Evolutionary conservation across 805 yeast genomes (phyloP).

Genomic region (Zygoascus biomembranicola): DNA sequence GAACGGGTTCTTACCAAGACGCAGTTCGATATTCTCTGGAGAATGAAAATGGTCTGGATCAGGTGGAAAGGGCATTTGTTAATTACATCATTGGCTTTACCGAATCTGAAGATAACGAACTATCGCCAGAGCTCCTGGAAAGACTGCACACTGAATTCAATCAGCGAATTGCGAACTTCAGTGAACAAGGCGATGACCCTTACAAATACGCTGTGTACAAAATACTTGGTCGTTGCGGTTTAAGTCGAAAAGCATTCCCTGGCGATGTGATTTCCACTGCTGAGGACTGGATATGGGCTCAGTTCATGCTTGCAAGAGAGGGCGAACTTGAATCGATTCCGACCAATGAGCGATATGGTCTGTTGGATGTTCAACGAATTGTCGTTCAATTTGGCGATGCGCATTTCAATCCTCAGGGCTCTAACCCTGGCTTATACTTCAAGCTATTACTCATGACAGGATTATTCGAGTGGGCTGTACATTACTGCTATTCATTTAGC

Average conservation of each 20-base stretch:
- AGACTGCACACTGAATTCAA: slow-evolving; percentile 73
- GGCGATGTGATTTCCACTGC: slow-evolving; percentile 60
- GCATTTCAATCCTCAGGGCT: slow-evolving; percentile 53
- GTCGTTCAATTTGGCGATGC: slow-evolving; percentile 65
- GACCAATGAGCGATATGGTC: slow-evolving; percentile 60
- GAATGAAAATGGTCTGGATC: slow-evolving; percentile 66
- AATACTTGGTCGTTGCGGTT: slow-evolving; percentile 85
- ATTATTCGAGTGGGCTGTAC: slow-evolving; percentile 70
- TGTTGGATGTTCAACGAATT: slow-evolving; percentile 65
- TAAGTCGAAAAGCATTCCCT: slow-evolving; percentile 54
- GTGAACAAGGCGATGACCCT: slow-evolving; percentile 65
- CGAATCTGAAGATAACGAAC: slow-evolving; percentile 41
- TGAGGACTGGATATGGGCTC: slow-evolving; percentile 97
- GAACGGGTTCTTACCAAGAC: slow-evolving; percentile 76
- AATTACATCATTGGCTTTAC: slow-evolving; percentile 66
- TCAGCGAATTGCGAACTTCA: slow-evolving; percentile 62
- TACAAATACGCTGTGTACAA: slow-evolving; percentile 86
- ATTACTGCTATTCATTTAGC: slow-evolving; percentile 49
- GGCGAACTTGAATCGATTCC: slow-evolving; percentile 37
- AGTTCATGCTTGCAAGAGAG: slow-evolving; percentile 67
- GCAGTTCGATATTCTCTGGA: slow-evolving; percentile 61
- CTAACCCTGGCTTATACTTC: slow-evolving; percentile 61
- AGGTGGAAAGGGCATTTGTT: slow-evolving; percentile 79
- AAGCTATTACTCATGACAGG: slow-evolving; percentile 71
- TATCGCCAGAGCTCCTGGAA: slow-evolving; percentile 61